Base-by-base conservation (phyloP, 1,139 yeast species). In the Fermentozyma sake region DNA sequence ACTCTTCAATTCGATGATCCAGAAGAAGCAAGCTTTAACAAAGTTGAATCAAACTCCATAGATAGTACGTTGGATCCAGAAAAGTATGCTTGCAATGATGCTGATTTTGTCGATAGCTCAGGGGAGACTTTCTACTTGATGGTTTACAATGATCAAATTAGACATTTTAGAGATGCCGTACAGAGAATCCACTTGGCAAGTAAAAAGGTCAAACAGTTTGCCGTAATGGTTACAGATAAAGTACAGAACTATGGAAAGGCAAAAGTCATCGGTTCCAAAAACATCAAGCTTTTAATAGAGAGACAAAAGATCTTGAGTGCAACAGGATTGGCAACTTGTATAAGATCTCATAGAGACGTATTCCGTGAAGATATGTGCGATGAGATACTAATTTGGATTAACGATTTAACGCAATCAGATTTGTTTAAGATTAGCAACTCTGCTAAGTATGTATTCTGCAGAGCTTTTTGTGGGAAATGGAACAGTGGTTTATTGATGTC, bases 311-410 rank as follows among this genome's bases (percentile, higher is more conserved):
- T 68, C 3, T 53, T 85, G 23, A 58, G 69, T 18, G 63, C 63
- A 10, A 79, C 84, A 1, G 86, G 87, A 0, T 59, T 86, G 20
- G 70, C 80, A 0, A 70, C 82, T 3, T 72, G 85, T 25, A 78
- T 86, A 9, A 58, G 87, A 35, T 72, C 79, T 30, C 64, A 75
- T 10, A 60, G 89, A 34, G 95, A 85, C 45, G 59, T 73, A 6
- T 81, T 83, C 46, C 62, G 94, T 30, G 95, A 86, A 49, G 91
- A 83, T 33, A 78, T 83, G 86, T 79, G 83, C 39, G 79, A 74
- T 29, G 86, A 79, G 34, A 74, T 85, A 13, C 49, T 84, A 7
- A 46, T 52, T 12, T 83, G 94, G 89, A 48, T 85, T 3, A 56
- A 61, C 19, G 82, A 76, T 24, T 52, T 86, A 24, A 63, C 82